Evolutionary conservation across 139 green algal genomes (phyloP), one percentile per base, ranked within the genome.

Genomic region (Monoraphidium neglectum): DNA sequence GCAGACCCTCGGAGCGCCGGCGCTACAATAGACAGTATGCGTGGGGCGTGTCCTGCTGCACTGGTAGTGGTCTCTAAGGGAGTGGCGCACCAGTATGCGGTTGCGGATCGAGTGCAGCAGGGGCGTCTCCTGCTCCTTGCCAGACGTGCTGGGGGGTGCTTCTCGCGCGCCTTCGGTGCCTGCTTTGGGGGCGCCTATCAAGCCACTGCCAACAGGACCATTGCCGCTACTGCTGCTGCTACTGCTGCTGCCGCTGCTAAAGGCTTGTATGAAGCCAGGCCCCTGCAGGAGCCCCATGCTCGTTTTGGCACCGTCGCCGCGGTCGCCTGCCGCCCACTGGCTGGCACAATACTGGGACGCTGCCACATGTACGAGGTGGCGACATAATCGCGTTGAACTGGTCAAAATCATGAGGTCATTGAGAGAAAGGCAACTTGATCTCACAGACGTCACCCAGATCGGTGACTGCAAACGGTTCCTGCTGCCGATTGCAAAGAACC

Each of bases 51-150:
- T n/a, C n/a, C n/a, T 28, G 35, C 64, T 32, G 0, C n/a, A 33
- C 0, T 0, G n/a, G 4, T 43, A 40, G 15, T 47, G 32, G 36
- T 35, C 30, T n/a, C 30, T 33, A 15, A 2, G 36, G 43, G 16
- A 56, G 10, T 30, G 16, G 3, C 57, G 35, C 33, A 79, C 73
- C 75, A 76, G 75, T 51, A 80, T 80, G n/a, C 65, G 64, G n/a
- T 80, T 74, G 10, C 54, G 53, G 53, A 80, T 80, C 10, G 65
- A 53, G 15, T 75, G 75, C 51, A 80, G 66, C 54, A 80, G 54
- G 6, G 75, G 75, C 10, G 75, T 80, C 60, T 80, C 75, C 8
- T 65, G 65, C 53, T 80, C 75, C 24, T 64, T 70, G 32, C 23
- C 72, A 4, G 49, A 10, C 13, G 2, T 49, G 32, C 26, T 24